Evolutionary conservation across 2,329 filamentous ascomycete species (phyloP).

Genomic region (Pseudofabraea citricarpa): DNA sequence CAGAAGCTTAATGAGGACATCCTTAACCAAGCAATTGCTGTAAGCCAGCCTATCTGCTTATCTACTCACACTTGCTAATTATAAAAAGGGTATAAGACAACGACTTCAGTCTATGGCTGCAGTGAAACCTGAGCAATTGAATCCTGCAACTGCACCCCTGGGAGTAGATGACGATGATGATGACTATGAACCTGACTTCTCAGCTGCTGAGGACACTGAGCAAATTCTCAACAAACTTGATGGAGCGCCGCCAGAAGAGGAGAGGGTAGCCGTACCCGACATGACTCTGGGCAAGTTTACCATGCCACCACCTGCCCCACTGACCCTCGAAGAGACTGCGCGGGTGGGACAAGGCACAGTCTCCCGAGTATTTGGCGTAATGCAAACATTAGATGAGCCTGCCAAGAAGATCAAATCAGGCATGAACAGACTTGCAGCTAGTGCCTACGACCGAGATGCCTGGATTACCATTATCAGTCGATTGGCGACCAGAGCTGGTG

Average conservation of each 20-base stretch:
- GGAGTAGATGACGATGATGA: slow-evolving; percentile 78
- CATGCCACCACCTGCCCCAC: slow-evolving; percentile 68
- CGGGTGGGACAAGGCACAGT: slow-evolving; percentile 72
- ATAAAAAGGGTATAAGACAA: slow-evolving; percentile 47
- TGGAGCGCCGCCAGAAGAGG: slow-evolving; percentile 54
- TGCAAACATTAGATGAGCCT: slow-evolving; percentile 67
- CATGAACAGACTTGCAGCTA: slow-evolving; percentile 79
- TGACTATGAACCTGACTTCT: slow-evolving; percentile 88
- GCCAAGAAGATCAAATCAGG: slow-evolving; percentile 63
- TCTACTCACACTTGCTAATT: slow-evolving; percentile 14
- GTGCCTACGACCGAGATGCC: slow-evolving; percentile 77
- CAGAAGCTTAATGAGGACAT: slow-evolving; percentile 63
- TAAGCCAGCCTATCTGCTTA: slow-evolving; percentile 33
- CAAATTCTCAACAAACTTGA: slow-evolving; percentile 76
- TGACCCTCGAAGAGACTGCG: slow-evolving; percentile 68
- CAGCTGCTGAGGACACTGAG: slow-evolving; percentile 65
- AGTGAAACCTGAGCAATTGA: slow-evolving; percentile 31
- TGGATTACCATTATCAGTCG: slow-evolving; percentile 88
- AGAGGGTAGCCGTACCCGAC: slow-evolving; percentile 39
- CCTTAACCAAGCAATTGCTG: slow-evolving; percentile 69
- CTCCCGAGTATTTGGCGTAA: slow-evolving; percentile 71
- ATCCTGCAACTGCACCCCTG: slow-evolving; percentile 54
- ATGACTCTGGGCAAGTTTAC: slow-evolving; percentile 67
- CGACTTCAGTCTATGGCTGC: slow-evolving; percentile 34
- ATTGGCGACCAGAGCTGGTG: slow-evolving; percentile 73